phyloP scores from a whole-genome alignment of 345 rosid genomes.

The Gynandropsis gynandra region DNA sequence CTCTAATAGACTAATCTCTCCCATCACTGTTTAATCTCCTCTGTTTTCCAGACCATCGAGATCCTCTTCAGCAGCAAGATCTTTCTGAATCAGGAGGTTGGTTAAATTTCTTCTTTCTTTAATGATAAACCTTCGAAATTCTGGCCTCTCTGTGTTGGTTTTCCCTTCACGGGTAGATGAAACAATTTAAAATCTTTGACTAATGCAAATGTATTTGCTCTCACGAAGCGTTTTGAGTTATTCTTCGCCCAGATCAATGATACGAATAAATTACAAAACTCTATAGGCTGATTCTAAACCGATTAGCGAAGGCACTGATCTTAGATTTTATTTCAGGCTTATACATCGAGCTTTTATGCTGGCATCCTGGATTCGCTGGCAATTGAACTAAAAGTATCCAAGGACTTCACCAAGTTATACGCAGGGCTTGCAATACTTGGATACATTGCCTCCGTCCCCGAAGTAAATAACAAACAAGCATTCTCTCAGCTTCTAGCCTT shows the following conservation, averaged over 20 bases:
- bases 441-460: slow-evolving; percentile 53
- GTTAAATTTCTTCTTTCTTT: slow-evolving; percentile 23
- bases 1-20: neutral
- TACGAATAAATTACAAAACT: neutral
- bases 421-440: slow-evolving; percentile 75
- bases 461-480: slow-evolving; percentile 45
- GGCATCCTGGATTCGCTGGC: slow-evolving; percentile 61
- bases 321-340: slow-evolving; percentile 40
- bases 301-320: slow-evolving; percentile 3
- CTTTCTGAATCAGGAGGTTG: slow-evolving; percentile 68
- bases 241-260: no score
- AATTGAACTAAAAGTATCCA: slow-evolving; percentile 59
- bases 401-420: slow-evolving; percentile 66
- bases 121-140: no score
- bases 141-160: no score
- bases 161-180: no score
- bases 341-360: slow-evolving; percentile 40
- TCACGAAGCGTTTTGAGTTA: no score
- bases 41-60: slow-evolving; percentile 63
- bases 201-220: no score
- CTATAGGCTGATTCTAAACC: slow-evolving; percentile 1
- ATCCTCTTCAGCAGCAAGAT: slow-evolving; percentile 57
- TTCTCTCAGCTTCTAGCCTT: slow-evolving; percentile 57
- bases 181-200: no score
- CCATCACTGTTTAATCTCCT: neutral